These are phyloP conservation scores for button mushroom (Agaricus bisporus) DNA, from an alignment of 768 basidiomycete species.

Conservation along the genomic window DNA sequence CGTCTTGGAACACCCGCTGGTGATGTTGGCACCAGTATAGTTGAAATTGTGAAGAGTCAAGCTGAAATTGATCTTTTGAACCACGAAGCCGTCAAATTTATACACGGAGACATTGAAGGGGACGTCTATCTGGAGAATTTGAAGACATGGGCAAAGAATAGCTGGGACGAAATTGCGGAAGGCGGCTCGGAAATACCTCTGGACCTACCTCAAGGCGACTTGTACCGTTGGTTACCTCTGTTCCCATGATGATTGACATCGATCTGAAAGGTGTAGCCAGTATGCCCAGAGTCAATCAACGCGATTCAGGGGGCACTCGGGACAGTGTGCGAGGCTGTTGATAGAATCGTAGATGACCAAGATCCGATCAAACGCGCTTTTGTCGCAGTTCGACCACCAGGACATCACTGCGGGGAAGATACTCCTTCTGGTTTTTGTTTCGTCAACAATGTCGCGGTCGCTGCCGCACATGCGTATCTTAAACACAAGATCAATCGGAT, in stretches of 20 bases:
- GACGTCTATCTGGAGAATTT: conserved; percentile 65
- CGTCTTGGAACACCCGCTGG: conserved; percentile 14
- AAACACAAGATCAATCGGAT: conserved; percentile 71
- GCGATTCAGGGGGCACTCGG: conserved; percentile 81
- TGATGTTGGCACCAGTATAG: conserved; percentile 16
- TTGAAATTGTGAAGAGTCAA: conserved; percentile 47
- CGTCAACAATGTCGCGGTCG: conserved; percentile 89
- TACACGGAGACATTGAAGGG: conserved; percentile 65
- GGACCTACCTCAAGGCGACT: conserved; percentile 66
- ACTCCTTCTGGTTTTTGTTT: conserved; percentile 93
- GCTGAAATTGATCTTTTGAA: conserved; percentile 50
- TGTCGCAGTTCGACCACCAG: conserved; percentile 83
- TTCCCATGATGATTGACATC: background rate
- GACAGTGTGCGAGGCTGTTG: conserved; percentile 85
- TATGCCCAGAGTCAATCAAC: conserved; percentile 70
- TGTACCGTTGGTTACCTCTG: conserved; percentile 58
- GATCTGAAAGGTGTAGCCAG: conserved; percentile 27
- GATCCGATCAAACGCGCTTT: conserved; percentile 48
- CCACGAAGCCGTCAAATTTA: conserved; percentile 61
- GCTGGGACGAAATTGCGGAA: conserved; percentile 50
- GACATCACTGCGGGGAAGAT: conserved; percentile 92
- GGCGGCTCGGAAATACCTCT: conserved; percentile 74
- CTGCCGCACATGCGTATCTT: conserved; percentile 85
- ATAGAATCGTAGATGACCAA: conserved; percentile 39
- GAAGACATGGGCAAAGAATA: conserved; percentile 51